Base-by-base conservation (phyloP, 169 alveolate genomes). In the Cryptosporidium baileyi region DNA sequence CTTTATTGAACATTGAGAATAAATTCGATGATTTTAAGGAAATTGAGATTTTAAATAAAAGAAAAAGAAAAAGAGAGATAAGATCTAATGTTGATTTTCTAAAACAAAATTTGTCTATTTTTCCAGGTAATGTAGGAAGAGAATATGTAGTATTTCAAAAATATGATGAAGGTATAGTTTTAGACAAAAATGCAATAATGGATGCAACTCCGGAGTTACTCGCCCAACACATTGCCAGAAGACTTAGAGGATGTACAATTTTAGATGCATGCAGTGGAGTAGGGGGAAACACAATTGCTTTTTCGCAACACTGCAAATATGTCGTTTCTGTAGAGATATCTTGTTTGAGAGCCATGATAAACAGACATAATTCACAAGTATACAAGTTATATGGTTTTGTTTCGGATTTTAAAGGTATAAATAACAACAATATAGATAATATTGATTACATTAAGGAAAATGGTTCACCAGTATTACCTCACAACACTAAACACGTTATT, bases 211-310 rank as follows among this genome's bases (percentile, higher is more conserved):
- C 85, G 2, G 85, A 74, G 54, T 22, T 74, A 26, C 54, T 74
- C 17, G 57, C 85, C 17, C 85, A 74, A 26, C 85, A 74, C 28
- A 74, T 74, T 49, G 85, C 85, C 26, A 74, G 85, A 36, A 51
- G 85, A 24, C 59, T 74, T 36, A 51, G 85, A 40, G 47, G 85
- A 1, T 74, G 89, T 52, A 74, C 79, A 26, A 49, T 88, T 30
- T 45, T 88, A 26, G 91, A 88, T 63, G 89, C 80, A 59, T 88
- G 82, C 38, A 52, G 91, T 54, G 91, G 91, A 65, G 90, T 88
- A 17, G 91, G 91, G 2, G 61, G 91, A 13, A 88, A 88, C 32
- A 80, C 90, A n/a, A 62, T 88, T 11, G 51, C 82, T 41, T 67
- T 88, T 40, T 63, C 91, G 1, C 67, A 59, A n/a, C 67, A 59